These are phyloP conservation scores for Saturnispora saitoi DNA, from an alignment of 805 yeast genomes.

Conservation along the genomic window DNA sequence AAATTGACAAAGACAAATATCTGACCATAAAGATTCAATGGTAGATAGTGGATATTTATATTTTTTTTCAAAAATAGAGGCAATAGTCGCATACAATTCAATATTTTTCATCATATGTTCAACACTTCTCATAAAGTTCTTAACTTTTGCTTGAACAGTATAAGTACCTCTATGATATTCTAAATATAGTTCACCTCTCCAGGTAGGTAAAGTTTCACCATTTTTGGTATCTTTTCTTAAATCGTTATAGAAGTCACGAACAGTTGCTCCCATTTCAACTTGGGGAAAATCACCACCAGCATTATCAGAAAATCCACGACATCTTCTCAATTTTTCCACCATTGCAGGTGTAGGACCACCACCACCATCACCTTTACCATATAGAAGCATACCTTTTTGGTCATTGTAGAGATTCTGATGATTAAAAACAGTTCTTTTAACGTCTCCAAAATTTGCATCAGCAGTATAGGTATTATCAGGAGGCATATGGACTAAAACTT, in stretches of 20 bases:
- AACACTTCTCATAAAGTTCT: constrained; percentile 65
- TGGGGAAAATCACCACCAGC: constrained; percentile 70
- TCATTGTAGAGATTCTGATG: constrained; percentile 79
- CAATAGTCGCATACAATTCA: constrained; percentile 73
- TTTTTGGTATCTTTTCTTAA: constrained; percentile 52
- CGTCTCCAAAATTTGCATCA: constrained; percentile 87
- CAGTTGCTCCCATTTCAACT: constrained; percentile 67
- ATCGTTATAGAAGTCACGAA: constrained; percentile 71
- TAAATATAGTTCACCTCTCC: constrained; percentile 90
- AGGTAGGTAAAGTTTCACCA: constrained; percentile 66
- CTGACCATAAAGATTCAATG: constrained; percentile 75
- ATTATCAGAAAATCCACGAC: constrained; percentile 78
- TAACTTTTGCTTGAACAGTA: constrained; percentile 85
- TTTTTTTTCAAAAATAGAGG: constrained; percentile 41
- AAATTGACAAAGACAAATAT: constrained; percentile 83
- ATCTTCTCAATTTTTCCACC: constrained; percentile 86
- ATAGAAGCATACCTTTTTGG: constrained; percentile 72
- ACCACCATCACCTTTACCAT: constrained; percentile 97
- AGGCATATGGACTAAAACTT: constrained; percentile 94
- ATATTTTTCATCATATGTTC: constrained; percentile 78
- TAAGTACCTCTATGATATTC: constrained; percentile 97
- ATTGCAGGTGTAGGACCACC: constrained; percentile 95
- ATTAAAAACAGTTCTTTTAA: constrained; percentile 65
- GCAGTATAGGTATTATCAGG: constrained; percentile 96
- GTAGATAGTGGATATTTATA: constrained; percentile 68